Evolutionary conservation across 2,329 filamentous ascomycete genomes (phyloP).

Genomic region (Fusarium neocosmosporiellum): DNA sequence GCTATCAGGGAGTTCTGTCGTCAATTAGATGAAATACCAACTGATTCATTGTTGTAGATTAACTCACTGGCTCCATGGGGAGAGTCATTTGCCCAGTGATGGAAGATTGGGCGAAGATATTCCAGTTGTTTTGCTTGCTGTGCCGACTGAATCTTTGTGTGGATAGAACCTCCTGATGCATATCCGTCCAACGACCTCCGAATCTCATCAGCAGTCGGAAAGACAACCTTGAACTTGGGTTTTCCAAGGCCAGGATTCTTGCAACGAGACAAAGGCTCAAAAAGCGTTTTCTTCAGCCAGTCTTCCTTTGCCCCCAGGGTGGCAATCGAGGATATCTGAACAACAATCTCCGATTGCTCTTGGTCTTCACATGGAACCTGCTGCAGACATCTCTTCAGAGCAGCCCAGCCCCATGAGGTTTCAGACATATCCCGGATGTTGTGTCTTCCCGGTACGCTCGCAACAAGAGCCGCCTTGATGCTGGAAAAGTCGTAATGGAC

Average conservation of each 20-base stretch:
- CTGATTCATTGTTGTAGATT: neutral
- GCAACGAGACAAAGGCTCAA: constrained; percentile 58
- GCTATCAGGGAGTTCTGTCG: constrained; percentile 42
- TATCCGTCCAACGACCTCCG: constrained; percentile 83
- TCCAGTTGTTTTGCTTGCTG: constrained; percentile 79
- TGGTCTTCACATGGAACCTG: constrained; percentile 58
- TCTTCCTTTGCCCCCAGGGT: constrained; percentile 76
- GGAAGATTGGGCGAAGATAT: constrained; percentile 76
- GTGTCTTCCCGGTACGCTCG: constrained; percentile 80
- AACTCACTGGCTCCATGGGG: constrained; percentile 48
- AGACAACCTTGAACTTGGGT: constrained; percentile 77
- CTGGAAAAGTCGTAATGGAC: constrained; percentile 74
- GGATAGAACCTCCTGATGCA: constrained; percentile 80
- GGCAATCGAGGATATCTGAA: constrained; percentile 84
- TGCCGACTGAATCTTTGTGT: constrained; percentile 78
- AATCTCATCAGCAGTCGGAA: constrained; percentile 84
- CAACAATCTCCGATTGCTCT: constrained; percentile 61
- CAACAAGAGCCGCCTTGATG: constrained; percentile 78
- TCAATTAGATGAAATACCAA: neutral
- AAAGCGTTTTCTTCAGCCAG: constrained; percentile 77
- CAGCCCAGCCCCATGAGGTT: constrained; percentile 82
- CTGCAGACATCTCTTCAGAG: constrained; percentile 69
- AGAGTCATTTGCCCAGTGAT: constrained; percentile 79
- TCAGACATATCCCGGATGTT: constrained; percentile 56
- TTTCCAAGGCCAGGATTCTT: constrained; percentile 27